Percentiles rank a stretch among this genome's conserved stretches.
These are phyloP conservation scores for Aspergillus udagawae DNA, from an alignment of 2,329 filamentous ascomycete genomes.

Conservation along the genomic window DNA sequence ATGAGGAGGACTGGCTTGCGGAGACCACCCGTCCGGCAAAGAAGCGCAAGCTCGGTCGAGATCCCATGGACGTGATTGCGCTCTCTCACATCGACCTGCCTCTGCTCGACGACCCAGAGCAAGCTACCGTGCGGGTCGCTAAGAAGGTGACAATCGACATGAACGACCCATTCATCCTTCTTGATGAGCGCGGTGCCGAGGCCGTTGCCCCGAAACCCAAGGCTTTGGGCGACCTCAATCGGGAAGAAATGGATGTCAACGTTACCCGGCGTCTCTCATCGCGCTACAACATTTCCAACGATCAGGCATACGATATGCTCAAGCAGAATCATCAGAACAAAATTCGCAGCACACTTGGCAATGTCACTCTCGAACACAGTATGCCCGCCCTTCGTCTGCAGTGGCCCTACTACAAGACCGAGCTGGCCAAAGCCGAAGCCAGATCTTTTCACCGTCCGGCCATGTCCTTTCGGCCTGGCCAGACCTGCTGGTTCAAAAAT, in stretches of 20 bases:
- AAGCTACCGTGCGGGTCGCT: conserved; percentile 65
- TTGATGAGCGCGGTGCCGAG: conserved; percentile 70
- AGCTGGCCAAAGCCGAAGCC: conserved; percentile 66
- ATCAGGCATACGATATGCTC: conserved; percentile 89
- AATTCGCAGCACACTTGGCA: conserved; percentile 85
- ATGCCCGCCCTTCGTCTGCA: conserved; percentile 86
- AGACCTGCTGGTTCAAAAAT: conserved; percentile 68
- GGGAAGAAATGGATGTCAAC: conserved; percentile 63
- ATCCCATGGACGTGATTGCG: conserved; percentile 44
- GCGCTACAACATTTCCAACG: conserved; percentile 94
- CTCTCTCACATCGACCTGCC: conserved; percentile 61
- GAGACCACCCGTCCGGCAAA: conserved; percentile 54
- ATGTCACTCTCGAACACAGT: conserved; percentile 90
- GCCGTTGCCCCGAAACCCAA: conserved; percentile 53
- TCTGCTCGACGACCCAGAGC: conserved; percentile 76
- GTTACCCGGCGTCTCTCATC: conserved; percentile 69
- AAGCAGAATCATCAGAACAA: conserved; percentile 98
- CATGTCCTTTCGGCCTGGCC: conserved; percentile 67
- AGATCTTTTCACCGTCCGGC: conserved; percentile 80
- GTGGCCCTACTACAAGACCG: conserved; percentile 94
- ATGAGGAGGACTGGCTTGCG: conserved; percentile 52
- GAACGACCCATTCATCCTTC: conserved; percentile 79
- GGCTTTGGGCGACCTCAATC: conserved; percentile 30
- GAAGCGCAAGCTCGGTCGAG: conserved; percentile 57
- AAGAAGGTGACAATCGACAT: conserved; percentile 80